A percentile compares a stretch with the other conserved stretches of the same genome.
Evolutionary conservation across 225 moss, liverwort and hornwort species (phyloP).

Genomic region (Takakia lepidozioides): DNA sequence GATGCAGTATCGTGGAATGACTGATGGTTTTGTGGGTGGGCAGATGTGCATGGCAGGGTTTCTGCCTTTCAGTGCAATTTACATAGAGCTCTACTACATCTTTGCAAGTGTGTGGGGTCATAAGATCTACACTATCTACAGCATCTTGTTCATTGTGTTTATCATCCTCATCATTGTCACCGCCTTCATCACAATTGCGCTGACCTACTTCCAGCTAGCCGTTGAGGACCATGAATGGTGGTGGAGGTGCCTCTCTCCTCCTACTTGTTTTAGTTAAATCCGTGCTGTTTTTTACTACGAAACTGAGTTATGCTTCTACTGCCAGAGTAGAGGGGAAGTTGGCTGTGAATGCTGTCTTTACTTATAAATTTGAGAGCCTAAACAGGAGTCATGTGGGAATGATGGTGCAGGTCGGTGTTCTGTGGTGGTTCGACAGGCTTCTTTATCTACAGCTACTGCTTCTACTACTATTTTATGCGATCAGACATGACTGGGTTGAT

Average conservation of each 20-base stretch:
- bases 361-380: too few relatives aligned
- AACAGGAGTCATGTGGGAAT: too few relatives aligned
- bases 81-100: conserved; percentile 95
- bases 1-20: too few relatives aligned
- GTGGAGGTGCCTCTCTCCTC: conserved; percentile 62
- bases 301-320: too few relatives aligned
- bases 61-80: conserved; percentile 95
- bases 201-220: conserved; percentile 92
- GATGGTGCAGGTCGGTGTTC: conserved; percentile 67
- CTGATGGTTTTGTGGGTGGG: conserved; percentile 3
- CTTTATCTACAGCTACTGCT: conserved; percentile 84
- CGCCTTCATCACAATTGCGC: conserved; percentile 84
- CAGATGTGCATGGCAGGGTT: conserved; percentile 99
- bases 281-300: background rate
- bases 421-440: conserved; percentile 90
- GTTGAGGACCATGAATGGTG: conserved; percentile 98
- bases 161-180: conserved; percentile 91
- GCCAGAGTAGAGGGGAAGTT: too few relatives aligned
- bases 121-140: conserved; percentile 94
- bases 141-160: conserved; percentile 89
- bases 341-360: too few relatives aligned
- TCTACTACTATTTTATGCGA: conserved; percentile 74
- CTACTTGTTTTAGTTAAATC: background rate
- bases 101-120: conserved; percentile 97
- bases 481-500: conserved; percentile 83